These are phyloP conservation scores for Pharus latifolius DNA, from an alignment of 176 grass and related monocot species.

Conservation along the genomic window DNA sequence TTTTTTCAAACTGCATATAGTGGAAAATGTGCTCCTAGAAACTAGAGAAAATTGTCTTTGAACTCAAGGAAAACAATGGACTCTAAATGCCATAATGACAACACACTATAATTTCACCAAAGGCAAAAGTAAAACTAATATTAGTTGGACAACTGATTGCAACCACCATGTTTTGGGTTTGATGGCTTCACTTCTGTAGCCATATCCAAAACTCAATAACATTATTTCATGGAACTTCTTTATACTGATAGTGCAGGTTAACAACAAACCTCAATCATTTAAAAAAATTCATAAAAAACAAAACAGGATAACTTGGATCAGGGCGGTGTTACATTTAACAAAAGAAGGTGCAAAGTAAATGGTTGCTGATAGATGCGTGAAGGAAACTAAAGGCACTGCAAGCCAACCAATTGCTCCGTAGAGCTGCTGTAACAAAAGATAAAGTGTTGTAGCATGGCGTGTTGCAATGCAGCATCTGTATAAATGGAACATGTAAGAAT, in stretches of 20 bases:
- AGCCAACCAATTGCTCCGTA: too few species aligned
- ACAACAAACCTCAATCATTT: neutral
- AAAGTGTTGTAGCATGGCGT: too few species aligned
- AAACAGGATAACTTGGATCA: too few species aligned
- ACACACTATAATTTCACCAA: neutral
- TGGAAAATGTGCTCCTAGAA: neutral
- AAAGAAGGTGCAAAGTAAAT: too few species aligned
- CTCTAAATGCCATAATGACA: neutral
- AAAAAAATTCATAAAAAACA: too few species aligned
- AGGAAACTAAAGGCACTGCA: too few species aligned
- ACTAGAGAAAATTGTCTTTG: neutral
- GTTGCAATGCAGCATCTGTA: too few species aligned
- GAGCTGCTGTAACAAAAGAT: too few species aligned
- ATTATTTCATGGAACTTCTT: neutral
- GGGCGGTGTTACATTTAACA: too few species aligned
- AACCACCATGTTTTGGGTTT: neutral
- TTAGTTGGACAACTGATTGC: neutral
- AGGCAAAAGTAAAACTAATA: neutral
- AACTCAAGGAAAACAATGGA: neutral
- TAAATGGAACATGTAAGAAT: too few species aligned
- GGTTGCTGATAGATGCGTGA: too few species aligned
- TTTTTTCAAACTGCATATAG: neutral
- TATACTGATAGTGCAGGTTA: neutral
- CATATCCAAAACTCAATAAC: neutral
- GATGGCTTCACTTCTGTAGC: neutral